Percentiles rank a stretch among this genome's conserved stretches.
phyloP scores from a whole-genome alignment of 257 asterid genomes.

The Nicotiana attenuata region DNA sequence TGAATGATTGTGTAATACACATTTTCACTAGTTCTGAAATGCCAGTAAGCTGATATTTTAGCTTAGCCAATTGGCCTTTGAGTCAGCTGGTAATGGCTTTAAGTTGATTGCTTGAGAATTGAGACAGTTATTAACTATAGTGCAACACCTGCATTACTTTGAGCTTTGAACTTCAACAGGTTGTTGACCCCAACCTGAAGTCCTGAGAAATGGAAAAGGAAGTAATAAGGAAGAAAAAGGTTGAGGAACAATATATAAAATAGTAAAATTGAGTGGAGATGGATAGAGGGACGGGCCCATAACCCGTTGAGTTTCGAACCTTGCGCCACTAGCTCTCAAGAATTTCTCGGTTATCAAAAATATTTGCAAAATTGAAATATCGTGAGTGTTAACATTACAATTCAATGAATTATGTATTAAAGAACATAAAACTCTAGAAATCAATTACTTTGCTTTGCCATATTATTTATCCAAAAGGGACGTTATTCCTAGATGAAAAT shows the following conservation, averaged over 20 bases:
- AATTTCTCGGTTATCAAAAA: no score
- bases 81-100: background rate
- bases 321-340: no score
- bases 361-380: no score
- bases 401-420: background rate
- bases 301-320: no score
- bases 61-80: background rate
- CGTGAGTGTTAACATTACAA: background rate
- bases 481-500: background rate
- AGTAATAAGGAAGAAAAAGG: background rate
- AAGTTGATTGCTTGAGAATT: background rate
- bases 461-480: background rate
- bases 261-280: background rate
- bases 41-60: background rate
- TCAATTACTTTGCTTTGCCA: background rate
- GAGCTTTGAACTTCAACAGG: background rate
- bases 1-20: background rate
- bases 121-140: background rate
- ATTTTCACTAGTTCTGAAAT: background rate
- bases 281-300: no score
- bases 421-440: background rate
- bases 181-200: background rate
- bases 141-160: background rate
- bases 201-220: background rate
- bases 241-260: background rate